A percentile compares a stretch with the other conserved stretches of the same genome.
Conservation (phyloP, 306 rosid species). For the Nissolia schottii region DNA sequence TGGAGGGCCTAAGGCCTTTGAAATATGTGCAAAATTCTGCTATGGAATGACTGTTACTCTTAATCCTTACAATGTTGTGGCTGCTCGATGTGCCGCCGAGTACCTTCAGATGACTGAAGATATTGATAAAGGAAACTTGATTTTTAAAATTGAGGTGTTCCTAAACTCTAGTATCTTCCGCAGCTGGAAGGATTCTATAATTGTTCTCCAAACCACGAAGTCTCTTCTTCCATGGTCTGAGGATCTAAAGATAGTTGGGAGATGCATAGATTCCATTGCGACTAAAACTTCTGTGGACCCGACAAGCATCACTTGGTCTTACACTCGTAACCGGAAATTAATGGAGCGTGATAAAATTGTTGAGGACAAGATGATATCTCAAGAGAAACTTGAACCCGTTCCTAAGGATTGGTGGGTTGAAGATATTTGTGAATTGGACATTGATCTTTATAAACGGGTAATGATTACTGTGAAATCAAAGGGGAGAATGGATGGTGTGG, state of each 20-base stretch:
- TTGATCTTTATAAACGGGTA: constrained; percentile 79
- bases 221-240: constrained; percentile 93
- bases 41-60: constrained; percentile 96
- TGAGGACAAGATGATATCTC: constrained; percentile 48
- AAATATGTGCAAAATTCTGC: constrained; percentile 92
- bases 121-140: constrained; percentile 74
- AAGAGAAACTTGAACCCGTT: constrained; percentile 53
- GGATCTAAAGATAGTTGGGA: constrained; percentile 79
- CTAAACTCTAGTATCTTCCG: constrained; percentile 87
- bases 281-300: constrained; percentile 92
- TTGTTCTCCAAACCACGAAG: constrained; percentile 86
- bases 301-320: constrained; percentile 78
- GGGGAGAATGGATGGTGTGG: constrained; percentile 91
- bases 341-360: constrained; percentile 52
- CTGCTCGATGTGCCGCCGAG: constrained; percentile 94
- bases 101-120: constrained; percentile 91
- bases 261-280: constrained; percentile 95
- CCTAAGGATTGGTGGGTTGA: constrained; percentile 99
- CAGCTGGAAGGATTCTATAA: constrained; percentile 96
- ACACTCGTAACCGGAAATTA: constrained; percentile 74
- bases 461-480: constrained; percentile 82
- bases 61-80: constrained; percentile 93
- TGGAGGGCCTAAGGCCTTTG: constrained; percentile 91
- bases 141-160: constrained; percentile 90
- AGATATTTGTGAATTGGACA: constrained; percentile 92